phyloP scores from a whole-genome alignment of 257 asterid species.

The Petunia secreta region DNA sequence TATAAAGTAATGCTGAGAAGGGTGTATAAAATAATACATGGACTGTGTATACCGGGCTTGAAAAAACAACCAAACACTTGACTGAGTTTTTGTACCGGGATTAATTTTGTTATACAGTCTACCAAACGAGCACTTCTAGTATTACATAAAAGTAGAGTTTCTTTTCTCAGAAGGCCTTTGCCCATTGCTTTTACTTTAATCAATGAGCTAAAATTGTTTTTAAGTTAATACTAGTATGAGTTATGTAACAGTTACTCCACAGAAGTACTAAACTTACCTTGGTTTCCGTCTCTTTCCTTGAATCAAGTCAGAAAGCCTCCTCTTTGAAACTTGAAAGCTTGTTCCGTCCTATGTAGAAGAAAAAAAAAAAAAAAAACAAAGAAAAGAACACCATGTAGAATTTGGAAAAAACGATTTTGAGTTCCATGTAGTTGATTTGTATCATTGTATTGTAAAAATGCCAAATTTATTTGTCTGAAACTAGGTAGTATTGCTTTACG shows the following conservation, averaged over 20 bases:
- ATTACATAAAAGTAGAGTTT: background rate
- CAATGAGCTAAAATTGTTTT: background rate
- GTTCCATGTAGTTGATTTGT: background rate
- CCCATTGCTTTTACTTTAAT: background rate
- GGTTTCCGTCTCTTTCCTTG: background rate
- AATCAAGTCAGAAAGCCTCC: background rate
- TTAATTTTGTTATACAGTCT: too few relatives aligned
- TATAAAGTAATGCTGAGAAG: too few relatives aligned
- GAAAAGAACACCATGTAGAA: too few relatives aligned
- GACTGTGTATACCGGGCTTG: too few relatives aligned
- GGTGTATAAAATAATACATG: too few relatives aligned
- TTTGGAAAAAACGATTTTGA: background rate
- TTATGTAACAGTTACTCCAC: background rate
- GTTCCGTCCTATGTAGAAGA: background rate
- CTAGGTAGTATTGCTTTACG: background rate
- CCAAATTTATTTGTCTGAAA: background rate
- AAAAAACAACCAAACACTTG: too few relatives aligned
- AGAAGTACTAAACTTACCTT: background rate
- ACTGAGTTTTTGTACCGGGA: too few relatives aligned
- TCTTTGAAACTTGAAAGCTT: too few relatives aligned
- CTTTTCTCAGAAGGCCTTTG: background rate
- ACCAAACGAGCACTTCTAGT: too few relatives aligned
- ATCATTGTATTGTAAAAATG: background rate
- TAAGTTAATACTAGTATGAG: background rate
- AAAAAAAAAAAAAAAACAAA: background rate